Evolutionary conservation across 164 flowering plant genomes (phyloP).

Genomic region (Macadamia tetraphylla): DNA sequence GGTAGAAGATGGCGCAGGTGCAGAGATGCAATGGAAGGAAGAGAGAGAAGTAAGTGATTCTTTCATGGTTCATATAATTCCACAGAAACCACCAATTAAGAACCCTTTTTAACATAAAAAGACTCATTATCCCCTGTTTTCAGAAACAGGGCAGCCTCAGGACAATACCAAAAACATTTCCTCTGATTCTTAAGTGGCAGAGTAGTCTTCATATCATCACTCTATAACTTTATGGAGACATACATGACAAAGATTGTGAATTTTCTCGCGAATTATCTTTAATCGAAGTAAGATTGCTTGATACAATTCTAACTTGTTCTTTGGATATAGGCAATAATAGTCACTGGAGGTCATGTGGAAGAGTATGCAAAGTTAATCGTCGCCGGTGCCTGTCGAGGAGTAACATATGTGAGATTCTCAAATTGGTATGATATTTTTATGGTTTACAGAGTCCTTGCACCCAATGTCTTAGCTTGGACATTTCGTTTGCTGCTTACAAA

Average conservation of each 20-base stretch:
- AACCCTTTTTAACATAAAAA: too few relatives aligned
- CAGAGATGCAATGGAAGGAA: conserved; percentile 74
- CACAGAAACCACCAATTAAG: too few relatives aligned
- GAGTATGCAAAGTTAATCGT: conserved; percentile 70
- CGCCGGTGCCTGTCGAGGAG: conserved; percentile 73
- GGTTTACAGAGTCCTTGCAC: conserved; percentile 68
- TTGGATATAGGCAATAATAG: conserved; percentile 40
- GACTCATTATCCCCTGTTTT: too few relatives aligned
- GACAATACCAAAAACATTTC: too few relatives aligned
- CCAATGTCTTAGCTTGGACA: conserved; percentile 71
- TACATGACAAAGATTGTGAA: too few relatives aligned
- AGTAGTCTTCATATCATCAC: too few relatives aligned
- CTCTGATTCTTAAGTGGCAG: too few relatives aligned
- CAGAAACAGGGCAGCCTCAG: too few relatives aligned
- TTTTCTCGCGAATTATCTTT: too few relatives aligned
- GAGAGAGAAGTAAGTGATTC: conserved; percentile 52
- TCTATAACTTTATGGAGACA: too few relatives aligned
- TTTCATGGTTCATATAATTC: too few relatives aligned
- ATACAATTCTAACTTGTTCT: background rate
- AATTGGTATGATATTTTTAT: conserved; percentile 80
- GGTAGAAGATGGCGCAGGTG: conserved; percentile 58
- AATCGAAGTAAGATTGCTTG: background rate
- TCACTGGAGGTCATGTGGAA: conserved; percentile 46
- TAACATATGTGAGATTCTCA: conserved; percentile 69
- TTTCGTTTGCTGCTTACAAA: conserved; percentile 49